Conservation (phyloP, 345 rosid genomes). For the rapeseed (Brassica napus) region Da-Ae NC_063436.1:18710001-18710500, state of each 20-base stretch:
- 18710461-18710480: background rate
- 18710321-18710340: background rate
- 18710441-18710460: background rate
- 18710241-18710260: background rate
- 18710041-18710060: conserved; percentile 39
- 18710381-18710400: background rate
- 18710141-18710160: conserved; percentile 33
- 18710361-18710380: background rate
- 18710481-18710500: too few species aligned
- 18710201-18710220: background rate
- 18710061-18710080: conserved; percentile 44
- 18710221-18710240: background rate
- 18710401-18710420: background rate
- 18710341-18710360: background rate
- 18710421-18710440: background rate
- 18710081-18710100: conserved; percentile 10
- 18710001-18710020: conserved; percentile 3
- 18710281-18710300: background rate
- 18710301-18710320: background rate
- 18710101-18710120: conserved; percentile 14
- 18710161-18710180: conserved; percentile 26
- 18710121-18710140: conserved; percentile 6
- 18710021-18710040: conserved; percentile 12
- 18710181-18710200: conserved; percentile 12
- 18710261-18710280: background rate